Percentiles rank a stretch among this genome's conserved stretches.
These are phyloP conservation scores for Hypomyces rosellus DNA, from an alignment of 2,329 filamentous ascomycete species.

Conservation along the genomic window DNA sequence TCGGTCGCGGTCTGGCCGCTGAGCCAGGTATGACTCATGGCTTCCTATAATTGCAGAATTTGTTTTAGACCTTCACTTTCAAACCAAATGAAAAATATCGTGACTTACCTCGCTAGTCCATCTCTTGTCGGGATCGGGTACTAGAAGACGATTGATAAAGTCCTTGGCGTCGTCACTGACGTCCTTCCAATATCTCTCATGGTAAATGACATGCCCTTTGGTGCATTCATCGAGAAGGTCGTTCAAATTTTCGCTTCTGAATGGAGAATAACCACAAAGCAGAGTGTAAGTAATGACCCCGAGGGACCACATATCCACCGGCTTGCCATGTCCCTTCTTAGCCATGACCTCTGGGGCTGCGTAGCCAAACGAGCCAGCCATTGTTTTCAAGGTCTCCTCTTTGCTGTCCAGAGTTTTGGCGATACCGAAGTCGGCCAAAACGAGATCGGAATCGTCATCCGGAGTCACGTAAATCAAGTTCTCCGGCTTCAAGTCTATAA, in stretches of 20 bases:
- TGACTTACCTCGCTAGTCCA: conserved; percentile 65
- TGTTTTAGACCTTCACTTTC: too few relatives aligned
- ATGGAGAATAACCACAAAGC: conserved; percentile 95
- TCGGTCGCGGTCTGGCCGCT: conserved; percentile 87
- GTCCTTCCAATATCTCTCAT: conserved; percentile 97
- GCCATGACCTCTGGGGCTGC: conserved; percentile 98
- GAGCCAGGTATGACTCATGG: conserved; percentile 80
- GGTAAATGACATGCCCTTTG: conserved; percentile 78
- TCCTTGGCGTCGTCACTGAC: conserved; percentile 93
- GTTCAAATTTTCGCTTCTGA: conserved; percentile 87
- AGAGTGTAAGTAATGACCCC: conserved; percentile 98
- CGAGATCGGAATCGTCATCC: conserved; percentile 69
- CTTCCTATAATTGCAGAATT: conserved; percentile 47
- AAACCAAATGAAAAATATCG: background rate
- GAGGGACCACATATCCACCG: conserved; percentile 98
- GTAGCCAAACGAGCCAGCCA: conserved; percentile 98
- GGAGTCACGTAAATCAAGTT: conserved; percentile 90
- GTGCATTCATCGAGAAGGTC: conserved; percentile 95
- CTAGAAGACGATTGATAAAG: conserved; percentile 78
- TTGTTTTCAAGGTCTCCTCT: conserved; percentile 92
- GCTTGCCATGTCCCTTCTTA: conserved; percentile 94
- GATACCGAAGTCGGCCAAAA: conserved; percentile 96
- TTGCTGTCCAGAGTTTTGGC: conserved; percentile 90
- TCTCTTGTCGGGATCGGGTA: conserved; percentile 70
- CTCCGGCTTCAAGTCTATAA: conserved; percentile 87